These are phyloP conservation scores for Penicillium fimorum DNA, from an alignment of 495 filamentous ascomycete genomes.

Conservation along the genomic window DNA sequence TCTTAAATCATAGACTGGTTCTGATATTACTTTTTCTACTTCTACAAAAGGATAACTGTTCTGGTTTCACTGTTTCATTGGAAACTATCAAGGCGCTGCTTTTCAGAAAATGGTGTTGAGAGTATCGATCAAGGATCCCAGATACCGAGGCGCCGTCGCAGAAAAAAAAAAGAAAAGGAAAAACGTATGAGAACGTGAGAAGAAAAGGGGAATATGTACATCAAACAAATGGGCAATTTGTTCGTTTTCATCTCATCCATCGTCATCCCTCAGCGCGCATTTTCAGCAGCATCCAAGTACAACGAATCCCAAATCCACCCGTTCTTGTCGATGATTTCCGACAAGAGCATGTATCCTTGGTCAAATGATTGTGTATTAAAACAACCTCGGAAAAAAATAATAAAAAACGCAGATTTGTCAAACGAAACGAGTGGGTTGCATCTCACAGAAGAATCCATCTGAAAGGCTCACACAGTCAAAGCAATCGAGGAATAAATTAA, in stretches of 20 bases:
- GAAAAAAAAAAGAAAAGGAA: conserved; percentile 26
- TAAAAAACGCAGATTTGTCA: conserved; percentile 8
- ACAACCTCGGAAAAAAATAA: conserved; percentile 11
- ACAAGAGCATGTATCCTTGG: conserved; percentile 14
- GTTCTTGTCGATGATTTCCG: neutral
- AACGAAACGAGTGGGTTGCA: conserved; percentile 14
- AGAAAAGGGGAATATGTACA: conserved; percentile 29
- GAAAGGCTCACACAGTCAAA: conserved; percentile 3
- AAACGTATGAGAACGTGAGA: conserved; percentile 11
- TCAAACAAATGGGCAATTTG: conserved; percentile 32
- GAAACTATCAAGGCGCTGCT: conserved; percentile 31
- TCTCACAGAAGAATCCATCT: conserved; percentile 1
- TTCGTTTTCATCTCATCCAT: conserved; percentile 19
- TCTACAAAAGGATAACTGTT: neutral
- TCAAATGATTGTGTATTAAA: conserved; percentile 23
- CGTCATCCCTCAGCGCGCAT: conserved; percentile 2
- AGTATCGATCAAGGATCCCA: conserved; percentile 32
- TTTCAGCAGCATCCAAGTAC: neutral
- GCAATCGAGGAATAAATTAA: conserved; percentile 18
- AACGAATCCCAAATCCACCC: neutral
- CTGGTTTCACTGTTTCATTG: conserved; percentile 35
- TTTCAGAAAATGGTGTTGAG: conserved; percentile 20
- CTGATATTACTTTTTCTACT: conserved; percentile 2
- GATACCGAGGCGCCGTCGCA: conserved; percentile 30
- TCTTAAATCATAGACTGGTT: conserved; percentile 11